Conservation (phyloP, 1,139 yeast species). For the Oligophagozyma castellii region DNA sequence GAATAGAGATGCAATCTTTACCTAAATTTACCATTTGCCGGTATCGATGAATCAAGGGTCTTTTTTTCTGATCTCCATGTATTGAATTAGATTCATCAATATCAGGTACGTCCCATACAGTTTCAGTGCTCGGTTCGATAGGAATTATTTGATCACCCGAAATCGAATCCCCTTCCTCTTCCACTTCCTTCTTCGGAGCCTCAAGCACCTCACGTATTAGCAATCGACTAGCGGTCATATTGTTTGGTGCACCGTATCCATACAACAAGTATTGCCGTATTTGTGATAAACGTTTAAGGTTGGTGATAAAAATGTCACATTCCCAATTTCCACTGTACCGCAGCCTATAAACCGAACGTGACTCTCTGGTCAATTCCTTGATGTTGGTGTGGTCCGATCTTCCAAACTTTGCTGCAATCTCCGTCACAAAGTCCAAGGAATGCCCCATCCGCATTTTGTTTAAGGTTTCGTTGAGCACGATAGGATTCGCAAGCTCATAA, state of each 20-base stretch:
- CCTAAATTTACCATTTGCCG: too few relatives aligned
- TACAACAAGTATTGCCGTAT: constrained; percentile 16
- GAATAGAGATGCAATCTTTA: too few relatives aligned
- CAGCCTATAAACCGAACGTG: constrained; percentile 16
- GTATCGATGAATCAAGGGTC: too few relatives aligned
- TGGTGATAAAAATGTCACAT: constrained; percentile 18
- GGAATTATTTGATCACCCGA: constrained; percentile 2
- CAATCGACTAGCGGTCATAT: too few relatives aligned
- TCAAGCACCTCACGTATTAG: too few relatives aligned
- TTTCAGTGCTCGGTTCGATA: too few relatives aligned
- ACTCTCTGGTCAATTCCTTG: too few relatives aligned
- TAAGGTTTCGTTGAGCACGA: constrained; percentile 9
- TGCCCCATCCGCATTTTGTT: constrained; percentile 18
- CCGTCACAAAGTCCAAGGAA: constrained; percentile 12
- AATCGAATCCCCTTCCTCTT: constrained; percentile 2
- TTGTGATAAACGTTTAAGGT: constrained; percentile 12
- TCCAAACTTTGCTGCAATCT: constrained; percentile 8
- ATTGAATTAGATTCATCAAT: too few relatives aligned
- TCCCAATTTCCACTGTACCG: constrained; percentile 21
- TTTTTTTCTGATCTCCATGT: too few relatives aligned
- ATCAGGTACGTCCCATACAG: too few relatives aligned
- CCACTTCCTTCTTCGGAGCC: too few relatives aligned
- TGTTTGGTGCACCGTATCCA: too few relatives aligned
- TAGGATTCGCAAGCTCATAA: constrained; percentile 19
- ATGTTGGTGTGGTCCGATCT: constrained; percentile 4